These are phyloP conservation scores for Myriosclerotinia duriaeana DNA, from an alignment of 2,329 filamentous ascomycete species.

Conservation along the genomic window DNA sequence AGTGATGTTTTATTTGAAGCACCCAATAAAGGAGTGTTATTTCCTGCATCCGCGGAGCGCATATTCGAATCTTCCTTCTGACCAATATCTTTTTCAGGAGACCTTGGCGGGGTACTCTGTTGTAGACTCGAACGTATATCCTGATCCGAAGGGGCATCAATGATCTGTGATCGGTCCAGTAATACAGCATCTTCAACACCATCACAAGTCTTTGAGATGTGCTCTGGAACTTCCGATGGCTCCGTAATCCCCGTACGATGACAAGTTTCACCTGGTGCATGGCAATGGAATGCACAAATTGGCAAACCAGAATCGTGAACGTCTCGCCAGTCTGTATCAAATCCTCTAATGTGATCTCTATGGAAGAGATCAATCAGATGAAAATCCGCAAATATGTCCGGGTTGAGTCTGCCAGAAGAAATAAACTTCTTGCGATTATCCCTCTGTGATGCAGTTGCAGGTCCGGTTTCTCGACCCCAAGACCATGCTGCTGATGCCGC, in stretches of 20 bases:
- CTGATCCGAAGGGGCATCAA: constrained; percentile 6
- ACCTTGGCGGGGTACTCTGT: not conserved
- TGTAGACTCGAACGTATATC: not conserved
- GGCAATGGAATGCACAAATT: constrained; percentile 9
- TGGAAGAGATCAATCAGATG: constrained; percentile 2
- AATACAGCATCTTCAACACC: not conserved
- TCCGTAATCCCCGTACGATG: constrained; percentile 14
- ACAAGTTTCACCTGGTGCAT: constrained; percentile 11
- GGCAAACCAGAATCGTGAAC: constrained; percentile 12
- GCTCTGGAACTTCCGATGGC: constrained; percentile 8
- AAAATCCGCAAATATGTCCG: constrained; percentile 6
- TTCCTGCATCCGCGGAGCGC: not conserved
- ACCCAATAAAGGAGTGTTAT: not conserved
- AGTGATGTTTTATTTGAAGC: not conserved
- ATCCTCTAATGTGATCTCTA: constrained; percentile 9
- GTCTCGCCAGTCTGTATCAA: constrained; percentile 18
- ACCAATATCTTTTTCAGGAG: not conserved
- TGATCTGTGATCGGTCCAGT: constrained; percentile 8
- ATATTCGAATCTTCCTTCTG: not conserved
- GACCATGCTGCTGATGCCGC: constrained; percentile 18
- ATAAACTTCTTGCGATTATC: constrained; percentile 16
- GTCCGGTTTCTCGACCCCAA: constrained; percentile 19
- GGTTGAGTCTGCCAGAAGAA: not conserved
- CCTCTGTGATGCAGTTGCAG: constrained; percentile 11
- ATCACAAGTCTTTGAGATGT: constrained; percentile 11